These are phyloP conservation scores for Eutrema japonicum DNA, from an alignment of 345 rosid species.

Conservation along the genomic window DNA sequence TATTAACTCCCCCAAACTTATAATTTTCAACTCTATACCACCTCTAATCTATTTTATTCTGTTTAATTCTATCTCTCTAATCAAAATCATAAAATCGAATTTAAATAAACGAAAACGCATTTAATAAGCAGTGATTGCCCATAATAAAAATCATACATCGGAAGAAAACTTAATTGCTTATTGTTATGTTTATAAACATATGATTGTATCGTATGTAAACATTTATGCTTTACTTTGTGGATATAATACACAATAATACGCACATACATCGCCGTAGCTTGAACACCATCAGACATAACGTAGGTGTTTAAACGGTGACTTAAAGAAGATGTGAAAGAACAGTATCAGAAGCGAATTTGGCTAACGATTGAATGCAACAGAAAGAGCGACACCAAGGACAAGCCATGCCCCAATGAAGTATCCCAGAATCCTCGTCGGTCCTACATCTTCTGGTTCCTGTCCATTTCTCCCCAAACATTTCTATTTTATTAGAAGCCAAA, in stretches of 20 bases:
- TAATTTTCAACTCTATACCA: no score
- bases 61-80: no score
- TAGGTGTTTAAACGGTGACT: neutral
- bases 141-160: no score
- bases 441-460: slow-evolving; percentile 79
- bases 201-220: neutral
- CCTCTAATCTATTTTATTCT: no score
- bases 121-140: no score
- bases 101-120: no score
- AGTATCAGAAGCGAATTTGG: neutral
- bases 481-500: neutral
- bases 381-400: slow-evolving; percentile 54
- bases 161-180: no score
- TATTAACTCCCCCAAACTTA: no score
- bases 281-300: neutral
- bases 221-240: neutral
- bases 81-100: no score
- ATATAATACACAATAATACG: neutral
- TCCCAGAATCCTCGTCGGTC: slow-evolving; percentile 74
- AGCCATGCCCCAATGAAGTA: slow-evolving; percentile 77
- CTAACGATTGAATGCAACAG: slow-evolving; percentile 62
- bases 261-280: neutral
- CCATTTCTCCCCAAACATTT: slow-evolving; percentile 1
- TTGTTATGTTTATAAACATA: neutral
- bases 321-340: neutral